These are phyloP conservation scores for Xylariaceae sp. DNA, from an alignment of 2,329 filamentous ascomycete genomes.

Conservation along the genomic window DNA sequence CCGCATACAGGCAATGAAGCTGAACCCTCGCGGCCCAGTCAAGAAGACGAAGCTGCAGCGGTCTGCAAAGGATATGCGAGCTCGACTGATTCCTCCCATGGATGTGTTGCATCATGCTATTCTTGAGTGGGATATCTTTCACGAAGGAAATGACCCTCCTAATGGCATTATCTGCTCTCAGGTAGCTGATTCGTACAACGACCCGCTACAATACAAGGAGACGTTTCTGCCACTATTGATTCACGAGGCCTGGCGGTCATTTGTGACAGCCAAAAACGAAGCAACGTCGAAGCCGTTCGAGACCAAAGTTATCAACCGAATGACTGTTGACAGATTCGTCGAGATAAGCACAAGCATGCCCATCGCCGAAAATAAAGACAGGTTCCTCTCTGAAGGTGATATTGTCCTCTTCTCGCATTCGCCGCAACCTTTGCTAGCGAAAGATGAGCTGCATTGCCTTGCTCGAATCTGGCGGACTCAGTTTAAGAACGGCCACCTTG, in stretches of 20 bases:
- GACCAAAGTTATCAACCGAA: constrained; percentile 79
- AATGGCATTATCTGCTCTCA: constrained; percentile 65
- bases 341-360: constrained; percentile 85
- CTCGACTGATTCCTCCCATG: constrained; percentile 84
- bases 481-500: constrained; percentile 73
- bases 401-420: constrained; percentile 79
- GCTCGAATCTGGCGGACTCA: constrained; percentile 76
- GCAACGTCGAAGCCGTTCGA: constrained; percentile 74
- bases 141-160: constrained; percentile 79
- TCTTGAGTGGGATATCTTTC: constrained; percentile 92
- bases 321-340: constrained; percentile 87
- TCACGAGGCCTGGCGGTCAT: constrained; percentile 92
- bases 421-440: constrained; percentile 61
- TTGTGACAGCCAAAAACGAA: constrained; percentile 86
- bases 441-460: constrained; percentile 70
- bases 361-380: constrained; percentile 62
- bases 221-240: constrained; percentile 88
- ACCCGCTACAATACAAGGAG: constrained; percentile 73
- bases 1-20: constrained; percentile 44
- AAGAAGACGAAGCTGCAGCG: constrained; percentile 77
- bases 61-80: constrained; percentile 89
- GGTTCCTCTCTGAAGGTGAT: constrained; percentile 74
- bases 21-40: constrained; percentile 63
- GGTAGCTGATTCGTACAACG: constrained; percentile 72
- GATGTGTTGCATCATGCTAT: constrained; percentile 79